Evolutionary conservation across 768 basidiomycete species (phyloP).

Genomic region (Suillus lakei): DNA sequence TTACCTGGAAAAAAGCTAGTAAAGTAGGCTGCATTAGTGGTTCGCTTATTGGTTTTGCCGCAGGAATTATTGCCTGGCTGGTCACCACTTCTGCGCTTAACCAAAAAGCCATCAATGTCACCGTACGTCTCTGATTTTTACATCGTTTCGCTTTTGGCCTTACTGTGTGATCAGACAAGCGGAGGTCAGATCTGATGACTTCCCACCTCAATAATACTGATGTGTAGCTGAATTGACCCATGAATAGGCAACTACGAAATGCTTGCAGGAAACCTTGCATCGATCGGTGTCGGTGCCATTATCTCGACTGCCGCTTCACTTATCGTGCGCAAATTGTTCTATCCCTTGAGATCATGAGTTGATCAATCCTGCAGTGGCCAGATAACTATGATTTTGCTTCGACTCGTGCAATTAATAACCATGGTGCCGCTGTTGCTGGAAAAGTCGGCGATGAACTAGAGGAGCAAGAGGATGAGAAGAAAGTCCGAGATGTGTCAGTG

Average conservation of each 20-base stretch:
- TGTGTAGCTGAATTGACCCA: neutral
- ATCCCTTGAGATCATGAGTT: neutral
- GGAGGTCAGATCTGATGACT: constrained; percentile 55
- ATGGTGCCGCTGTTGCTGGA: constrained; percentile 11
- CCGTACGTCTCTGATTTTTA: constrained; percentile 41
- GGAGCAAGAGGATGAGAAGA: constrained; percentile 44
- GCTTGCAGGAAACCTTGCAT: constrained; percentile 89
- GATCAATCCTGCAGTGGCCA: constrained; percentile 56
- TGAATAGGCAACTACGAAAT: constrained; percentile 60
- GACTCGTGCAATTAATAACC: constrained; percentile 76
- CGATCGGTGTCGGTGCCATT: constrained; percentile 82
- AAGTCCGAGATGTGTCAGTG: constrained; percentile 32
- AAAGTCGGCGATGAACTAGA: constrained; percentile 22
- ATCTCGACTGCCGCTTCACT: constrained; percentile 68
- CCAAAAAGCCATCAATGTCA: constrained; percentile 70
- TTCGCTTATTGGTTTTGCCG: constrained; percentile 66
- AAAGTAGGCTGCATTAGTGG: constrained; percentile 84
- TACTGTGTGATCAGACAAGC: constrained; percentile 41
- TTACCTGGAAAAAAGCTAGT: constrained; percentile 87
- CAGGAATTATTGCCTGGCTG: constrained; percentile 83
- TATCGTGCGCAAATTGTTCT: constrained; percentile 49
- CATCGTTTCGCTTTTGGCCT: neutral
- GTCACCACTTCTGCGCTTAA: constrained; percentile 78
- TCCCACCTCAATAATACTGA: constrained; percentile 2
- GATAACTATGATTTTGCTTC: constrained; percentile 82